phyloP scores from a whole-genome alignment of 176 grass and related monocot species.

The Aegilops sharonensis region DNA sequence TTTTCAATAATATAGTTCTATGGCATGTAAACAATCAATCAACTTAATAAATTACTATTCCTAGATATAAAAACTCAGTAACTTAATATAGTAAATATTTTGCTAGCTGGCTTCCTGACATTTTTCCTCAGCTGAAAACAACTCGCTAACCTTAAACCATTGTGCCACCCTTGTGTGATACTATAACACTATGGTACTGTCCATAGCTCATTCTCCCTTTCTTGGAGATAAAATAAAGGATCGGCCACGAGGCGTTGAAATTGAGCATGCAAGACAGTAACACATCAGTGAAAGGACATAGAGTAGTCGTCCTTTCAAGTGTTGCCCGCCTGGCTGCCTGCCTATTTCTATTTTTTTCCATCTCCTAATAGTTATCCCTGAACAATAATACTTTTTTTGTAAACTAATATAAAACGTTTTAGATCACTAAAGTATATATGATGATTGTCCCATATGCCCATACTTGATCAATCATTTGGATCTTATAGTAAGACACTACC shows the following conservation, averaged over 20 bases:
- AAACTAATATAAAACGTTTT: no score
- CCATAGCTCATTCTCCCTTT: neutral
- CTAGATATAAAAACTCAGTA: neutral
- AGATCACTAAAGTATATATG: neutral
- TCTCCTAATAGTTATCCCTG: neutral
- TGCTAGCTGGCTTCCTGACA: neutral
- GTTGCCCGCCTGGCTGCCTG: neutral
- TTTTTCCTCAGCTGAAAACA: neutral
- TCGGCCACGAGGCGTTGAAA: neutral
- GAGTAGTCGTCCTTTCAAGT: neutral
- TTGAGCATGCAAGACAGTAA: neutral
- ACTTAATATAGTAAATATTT: neutral
- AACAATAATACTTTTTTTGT: neutral
- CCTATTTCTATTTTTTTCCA: neutral
- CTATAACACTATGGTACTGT: neutral
- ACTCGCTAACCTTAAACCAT: neutral
- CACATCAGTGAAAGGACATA: neutral
- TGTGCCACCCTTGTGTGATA: neutral
- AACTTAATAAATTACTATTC: no score
- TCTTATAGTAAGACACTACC: neutral
- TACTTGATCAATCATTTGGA: neutral
- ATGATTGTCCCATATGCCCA: neutral
- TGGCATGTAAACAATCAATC: no score
- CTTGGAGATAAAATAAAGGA: neutral
- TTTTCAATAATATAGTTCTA: no score